Evolutionary conservation across 2,329 filamentous ascomycete genomes (phyloP), one percentile per base, ranked within the genome.

Genomic region (Grosmannia penicillata): DNA sequence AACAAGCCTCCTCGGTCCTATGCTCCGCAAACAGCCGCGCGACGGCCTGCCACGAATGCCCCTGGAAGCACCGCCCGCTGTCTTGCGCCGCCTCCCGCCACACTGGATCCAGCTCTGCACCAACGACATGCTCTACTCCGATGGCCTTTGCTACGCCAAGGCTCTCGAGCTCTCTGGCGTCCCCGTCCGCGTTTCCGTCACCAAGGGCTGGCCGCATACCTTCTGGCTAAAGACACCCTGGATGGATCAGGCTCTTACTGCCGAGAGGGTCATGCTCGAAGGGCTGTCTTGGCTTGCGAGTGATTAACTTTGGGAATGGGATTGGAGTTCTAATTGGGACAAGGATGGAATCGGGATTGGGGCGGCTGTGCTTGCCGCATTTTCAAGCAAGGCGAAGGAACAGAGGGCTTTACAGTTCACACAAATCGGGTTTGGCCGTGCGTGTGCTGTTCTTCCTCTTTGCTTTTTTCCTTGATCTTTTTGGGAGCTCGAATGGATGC

Each of bases 71-170:
- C 36, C 39, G 0, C 18, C 33, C 7, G 45, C 51, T 14, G 47
- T 53, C 11, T 34, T 68, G 30, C 38, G 45, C 6, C 51, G 41
- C 2, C 48, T 61, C 44, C 59, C 62, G 39, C 52, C 55, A 40
- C 63, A 62, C 32, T 70, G 61, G 58, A 56, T 70, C 14, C 66
- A 70, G 52, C 51, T 68, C 5, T 62, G 59, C 41, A 64, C 61
- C 8, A 70, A 70, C 37, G 66, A 71, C 44, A 58, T 60, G 29
- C 56, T 68, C 42, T 69, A 68, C 49, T 65, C 62, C 17, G 66
- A 70, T 48, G 66, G 66, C 9, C 44, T 65, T 8, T 70, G 65
- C 44, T 68, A 68, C 47, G 65, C 60, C 4, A 59, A 60, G 48
- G 49, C 55, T 4, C 48, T 70, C 41, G 52, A 49, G 29, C 49